A percentile compares a stretch with the other conserved stretches of the same genome.
Evolutionary conservation across 73 alveolate genomes (phyloP).

Genomic region (Blepharisma stoltei): DNA sequence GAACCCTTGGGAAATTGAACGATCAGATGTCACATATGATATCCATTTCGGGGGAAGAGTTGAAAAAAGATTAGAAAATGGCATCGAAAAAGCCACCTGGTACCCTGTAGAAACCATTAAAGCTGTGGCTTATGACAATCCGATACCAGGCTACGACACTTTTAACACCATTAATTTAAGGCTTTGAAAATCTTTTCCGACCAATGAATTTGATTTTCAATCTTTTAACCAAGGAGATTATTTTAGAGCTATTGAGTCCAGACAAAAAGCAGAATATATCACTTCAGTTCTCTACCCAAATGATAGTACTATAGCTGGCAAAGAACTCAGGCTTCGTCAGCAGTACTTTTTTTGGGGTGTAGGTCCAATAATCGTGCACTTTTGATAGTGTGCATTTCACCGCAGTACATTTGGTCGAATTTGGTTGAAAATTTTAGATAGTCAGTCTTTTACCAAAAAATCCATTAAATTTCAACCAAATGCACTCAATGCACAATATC

Average conservation of each 20-base stretch:
- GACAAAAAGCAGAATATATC: conserved; percentile 94
- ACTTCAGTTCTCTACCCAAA: conserved; percentile 99
- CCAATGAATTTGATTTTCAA: conserved; percentile 86
- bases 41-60: conserved; percentile 93
- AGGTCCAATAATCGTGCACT: too few species aligned
- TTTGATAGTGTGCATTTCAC: too few species aligned
- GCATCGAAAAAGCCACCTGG: conserved; percentile 85
- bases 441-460: too few species aligned
- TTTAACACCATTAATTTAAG: conserved; percentile 94
- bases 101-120: conserved; percentile 94
- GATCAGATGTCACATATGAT: conserved; percentile 90
- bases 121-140: conserved; percentile 99
- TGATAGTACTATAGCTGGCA: conserved; percentile 89
- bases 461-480: too few species aligned
- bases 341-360: conserved; percentile 99
- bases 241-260: conserved; percentile 66
- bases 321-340: conserved; percentile 96
- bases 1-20: conserved; percentile 98
- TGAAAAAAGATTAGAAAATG: conserved; percentile 66
- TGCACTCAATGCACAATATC: too few species aligned
- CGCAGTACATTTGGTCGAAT: too few species aligned
- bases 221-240: conserved; percentile 87
- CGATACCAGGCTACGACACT: conserved; percentile 98
- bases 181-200: conserved; percentile 91
- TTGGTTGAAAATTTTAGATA: too few species aligned